Evolutionary conservation across 257 asterid species (phyloP).

Genomic region (Fraxinus pennsylvanica): DNA sequence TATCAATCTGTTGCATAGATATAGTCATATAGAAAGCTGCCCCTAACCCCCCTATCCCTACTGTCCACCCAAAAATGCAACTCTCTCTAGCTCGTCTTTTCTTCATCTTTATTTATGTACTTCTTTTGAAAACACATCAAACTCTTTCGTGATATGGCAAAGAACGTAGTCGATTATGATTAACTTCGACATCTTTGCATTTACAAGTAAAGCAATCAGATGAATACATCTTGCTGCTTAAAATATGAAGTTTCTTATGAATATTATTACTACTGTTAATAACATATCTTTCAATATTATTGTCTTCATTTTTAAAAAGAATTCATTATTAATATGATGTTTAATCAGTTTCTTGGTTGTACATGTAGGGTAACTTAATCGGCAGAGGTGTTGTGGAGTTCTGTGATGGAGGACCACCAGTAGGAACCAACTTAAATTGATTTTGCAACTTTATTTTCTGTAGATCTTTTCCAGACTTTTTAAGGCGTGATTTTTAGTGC

Average conservation of each 20-base stretch:
- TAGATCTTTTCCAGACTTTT: background rate
- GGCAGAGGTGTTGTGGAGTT: slow-evolving; percentile 88
- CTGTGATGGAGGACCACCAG: slow-evolving; percentile 93
- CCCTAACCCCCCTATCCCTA: background rate
- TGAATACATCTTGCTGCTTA: background rate
- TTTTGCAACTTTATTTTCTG: slow-evolving; percentile 2
- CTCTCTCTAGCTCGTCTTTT: background rate
- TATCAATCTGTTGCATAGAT: background rate
- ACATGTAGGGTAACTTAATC: slow-evolving; percentile 78
- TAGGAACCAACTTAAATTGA: slow-evolving; percentile 40
- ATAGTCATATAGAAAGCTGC: background rate
- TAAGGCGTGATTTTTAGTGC: slow-evolving; percentile 3
- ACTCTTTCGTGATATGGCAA: background rate
- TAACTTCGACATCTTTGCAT: background rate
- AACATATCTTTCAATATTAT: slow-evolving; percentile 7
- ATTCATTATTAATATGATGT: background rate
- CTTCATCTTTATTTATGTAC: background rate
- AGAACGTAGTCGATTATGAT: background rate
- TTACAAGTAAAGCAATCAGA: background rate
- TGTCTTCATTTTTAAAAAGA: background rate
- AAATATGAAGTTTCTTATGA: background rate
- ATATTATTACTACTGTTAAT: background rate
- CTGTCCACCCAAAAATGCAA: background rate
- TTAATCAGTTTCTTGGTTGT: slow-evolving; percentile 24
- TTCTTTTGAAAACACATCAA: background rate